These are phyloP conservation scores for Stephanodiscus triporus DNA, from an alignment of 108 stramenopile genomes.

Conservation along the genomic window DNA sequence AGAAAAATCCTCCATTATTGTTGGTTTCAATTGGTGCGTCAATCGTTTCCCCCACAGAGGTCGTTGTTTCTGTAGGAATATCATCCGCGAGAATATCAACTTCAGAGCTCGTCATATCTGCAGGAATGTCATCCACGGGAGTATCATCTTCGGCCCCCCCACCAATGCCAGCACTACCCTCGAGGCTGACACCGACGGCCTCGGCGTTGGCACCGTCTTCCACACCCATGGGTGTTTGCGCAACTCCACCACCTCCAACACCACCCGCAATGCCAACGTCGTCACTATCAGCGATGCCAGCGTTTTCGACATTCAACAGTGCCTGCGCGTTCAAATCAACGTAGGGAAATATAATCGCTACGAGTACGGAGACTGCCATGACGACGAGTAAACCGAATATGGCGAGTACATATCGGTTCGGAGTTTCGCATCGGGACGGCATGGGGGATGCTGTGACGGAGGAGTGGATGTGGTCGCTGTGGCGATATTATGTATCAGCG, in stretches of 20 bases:
- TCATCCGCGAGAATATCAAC: no score
- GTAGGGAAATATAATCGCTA: conserved; percentile 6
- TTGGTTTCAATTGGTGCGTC: background rate
- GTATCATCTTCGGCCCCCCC: background rate
- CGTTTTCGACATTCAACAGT: background rate
- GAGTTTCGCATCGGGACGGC: background rate
- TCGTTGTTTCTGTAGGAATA: no score
- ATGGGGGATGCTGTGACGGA: background rate
- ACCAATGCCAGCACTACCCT: background rate
- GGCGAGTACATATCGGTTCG: background rate
- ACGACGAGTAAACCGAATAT: background rate
- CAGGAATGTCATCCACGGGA: background rate
- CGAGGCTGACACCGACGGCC: background rate
- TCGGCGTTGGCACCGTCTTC: background rate
- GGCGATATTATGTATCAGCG: no score
- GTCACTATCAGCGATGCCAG: background rate
- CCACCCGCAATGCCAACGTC: background rate
- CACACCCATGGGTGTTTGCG: background rate
- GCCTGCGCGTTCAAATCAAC: conserved; percentile 3
- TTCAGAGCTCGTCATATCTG: background rate
- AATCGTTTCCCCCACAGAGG: no score
- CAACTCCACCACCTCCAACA: background rate
- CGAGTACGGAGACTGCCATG: background rate
- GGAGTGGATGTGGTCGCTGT: no score
- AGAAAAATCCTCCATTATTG: background rate